phyloP scores from a whole-genome alignment of 2,329 filamentous ascomycete genomes.

The Aureobasidium subglaciale region DNA sequence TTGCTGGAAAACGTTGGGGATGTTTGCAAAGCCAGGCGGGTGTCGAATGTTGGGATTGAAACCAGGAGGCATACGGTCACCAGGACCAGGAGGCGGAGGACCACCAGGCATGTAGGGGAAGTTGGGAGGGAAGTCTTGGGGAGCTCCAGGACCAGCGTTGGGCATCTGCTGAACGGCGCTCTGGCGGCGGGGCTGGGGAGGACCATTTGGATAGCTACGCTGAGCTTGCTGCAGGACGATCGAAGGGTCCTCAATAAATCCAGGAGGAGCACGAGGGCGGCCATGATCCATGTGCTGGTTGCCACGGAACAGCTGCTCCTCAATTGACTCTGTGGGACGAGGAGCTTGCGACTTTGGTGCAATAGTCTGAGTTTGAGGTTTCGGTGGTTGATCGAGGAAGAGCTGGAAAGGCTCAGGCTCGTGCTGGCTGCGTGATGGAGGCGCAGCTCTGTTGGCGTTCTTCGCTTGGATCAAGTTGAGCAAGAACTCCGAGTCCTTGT shows the following conservation, averaged over 20 bases:
- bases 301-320: slow-evolving; percentile 27
- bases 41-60: slow-evolving; percentile 28
- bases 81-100: slow-evolving; percentile 11
- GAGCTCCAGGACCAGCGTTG: slow-evolving; percentile 5
- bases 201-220: slow-evolving; percentile 23
- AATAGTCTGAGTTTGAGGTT: slow-evolving; percentile 23
- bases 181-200: slow-evolving; percentile 22
- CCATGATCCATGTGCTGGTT: slow-evolving; percentile 16
- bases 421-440: slow-evolving; percentile 26
- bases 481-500: slow-evolving; percentile 67
- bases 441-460: slow-evolving; percentile 29
- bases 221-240: slow-evolving; percentile 26
- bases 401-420: slow-evolving; percentile 29
- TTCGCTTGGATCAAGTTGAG: slow-evolving; percentile 68
- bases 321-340: slow-evolving; percentile 27
- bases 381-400: slow-evolving; percentile 28
- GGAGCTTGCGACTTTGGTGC: slow-evolving; percentile 31
- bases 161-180: slow-evolving; percentile 16
- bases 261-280: slow-evolving; percentile 25
- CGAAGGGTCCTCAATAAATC: slow-evolving; percentile 28
- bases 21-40: slow-evolving; percentile 26
- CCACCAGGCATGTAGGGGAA: not conserved
- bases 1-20: slow-evolving; percentile 26
- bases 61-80: slow-evolving; percentile 19
- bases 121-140: slow-evolving; percentile 14